Evolutionary conservation across 192 early-diverging fungal species (phyloP), one percentile per base, ranked within the genome.

Genomic region (Thoreauomyces humboldtii): DNA sequence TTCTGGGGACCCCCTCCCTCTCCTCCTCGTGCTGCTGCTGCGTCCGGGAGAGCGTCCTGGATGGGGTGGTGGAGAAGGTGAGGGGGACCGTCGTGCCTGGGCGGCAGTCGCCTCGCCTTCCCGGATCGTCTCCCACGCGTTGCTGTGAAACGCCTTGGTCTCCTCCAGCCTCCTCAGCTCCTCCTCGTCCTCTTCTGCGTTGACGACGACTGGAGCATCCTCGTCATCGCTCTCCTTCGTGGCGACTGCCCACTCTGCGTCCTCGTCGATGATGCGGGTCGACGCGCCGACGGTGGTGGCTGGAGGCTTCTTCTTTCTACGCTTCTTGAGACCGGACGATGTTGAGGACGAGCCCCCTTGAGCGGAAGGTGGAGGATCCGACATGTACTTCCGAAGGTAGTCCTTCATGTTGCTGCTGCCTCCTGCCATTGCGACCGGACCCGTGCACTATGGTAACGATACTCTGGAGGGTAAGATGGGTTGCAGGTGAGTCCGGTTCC

Each of bases 101-200:
- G 32, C 21, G 19, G 19, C 25, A 5, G 2, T 1, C 1, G 21
- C 31, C 24, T 58, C 67, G 29, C 73, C 73, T 63, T 77, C 78
- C 47, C 69, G 58, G 12, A 80, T 54, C 24, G 67, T 66, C n/a
- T 55, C 47, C 69, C 69, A 80, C 7, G 61, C 35, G 37, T 55
- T 51, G 12, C 28, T 17, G 46, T 63, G 66, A 60, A 77, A 77
- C 29, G 50, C 38, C 15, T 12, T 22, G 36, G 59, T 53, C 34
- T 31, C 42, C 29, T 70, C 53, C 58, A 50, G 28, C n/a, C 1
- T 45, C 1, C 45, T 31, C 31, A 25, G 37, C 7, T 9, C 46
- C 12, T 11, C 32, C 25, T 42, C 32, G 57, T 51, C 33, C 12
- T 52, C 60, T 12, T 70, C 63, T 17, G 36, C 61, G 12, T 65